These are phyloP conservation scores for Tolypocladium tundrense DNA, from an alignment of 2,329 filamentous ascomycete species.

Conservation along the genomic window DNA sequence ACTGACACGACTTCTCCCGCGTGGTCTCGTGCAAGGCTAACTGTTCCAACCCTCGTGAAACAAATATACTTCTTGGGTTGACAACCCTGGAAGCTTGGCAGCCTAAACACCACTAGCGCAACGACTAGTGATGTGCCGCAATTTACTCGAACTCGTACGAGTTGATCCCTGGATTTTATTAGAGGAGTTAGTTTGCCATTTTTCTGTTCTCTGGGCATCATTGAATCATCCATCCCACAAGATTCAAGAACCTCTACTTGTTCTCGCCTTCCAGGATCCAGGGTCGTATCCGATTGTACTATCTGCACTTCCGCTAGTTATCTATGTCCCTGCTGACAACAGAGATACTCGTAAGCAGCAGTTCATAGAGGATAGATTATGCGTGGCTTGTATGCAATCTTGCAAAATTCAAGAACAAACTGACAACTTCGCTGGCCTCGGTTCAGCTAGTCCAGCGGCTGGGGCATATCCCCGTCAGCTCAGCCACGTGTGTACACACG, in stretches of 20 bases:
- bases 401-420: conserved; percentile 8
- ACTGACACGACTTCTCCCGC: too few relatives aligned
- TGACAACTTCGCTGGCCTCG: conserved; percentile 4
- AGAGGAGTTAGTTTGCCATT: conserved; percentile 5
- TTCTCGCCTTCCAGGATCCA: conserved; percentile 6
- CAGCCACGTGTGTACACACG: conserved; percentile 10
- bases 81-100: too few relatives aligned
- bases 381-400: not conserved
- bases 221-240: conserved; percentile 13
- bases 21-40: too few relatives aligned
- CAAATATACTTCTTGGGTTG: too few relatives aligned
- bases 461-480: conserved; percentile 11
- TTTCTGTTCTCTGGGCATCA: conserved; percentile 17
- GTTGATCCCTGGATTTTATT: not conserved
- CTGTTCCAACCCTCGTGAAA: too few relatives aligned
- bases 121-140: too few relatives aligned
- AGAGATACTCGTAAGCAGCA: not conserved
- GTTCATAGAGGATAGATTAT: not conserved
- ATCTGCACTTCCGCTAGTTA: not conserved
- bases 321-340: not conserved
- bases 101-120: too few relatives aligned
- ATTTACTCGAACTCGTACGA: too few relatives aligned
- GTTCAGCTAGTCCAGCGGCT: conserved; percentile 8
- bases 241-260: conserved; percentile 9
- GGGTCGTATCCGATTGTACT: not conserved